phyloP scores from a whole-genome alignment of 805 yeast species.

The Dipodascus geniculatus region DNA sequence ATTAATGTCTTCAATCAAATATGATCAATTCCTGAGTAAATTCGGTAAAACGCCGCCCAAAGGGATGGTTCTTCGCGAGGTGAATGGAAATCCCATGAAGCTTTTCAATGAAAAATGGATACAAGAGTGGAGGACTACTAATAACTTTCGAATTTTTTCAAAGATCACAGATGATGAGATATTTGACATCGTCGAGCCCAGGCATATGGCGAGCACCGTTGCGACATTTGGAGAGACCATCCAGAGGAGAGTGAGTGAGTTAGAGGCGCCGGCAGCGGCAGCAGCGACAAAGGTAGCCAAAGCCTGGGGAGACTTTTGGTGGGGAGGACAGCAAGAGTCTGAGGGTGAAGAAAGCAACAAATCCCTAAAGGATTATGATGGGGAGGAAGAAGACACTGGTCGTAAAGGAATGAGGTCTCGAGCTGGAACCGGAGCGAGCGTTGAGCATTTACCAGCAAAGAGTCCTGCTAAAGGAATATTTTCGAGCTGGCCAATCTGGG shows the following conservation, averaged over 20 bases:
- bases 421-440: neutral
- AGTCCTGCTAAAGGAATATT: neutral
- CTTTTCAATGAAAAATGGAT: constrained; percentile 38
- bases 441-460: neutral
- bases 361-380: neutral
- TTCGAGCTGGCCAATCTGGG: neutral
- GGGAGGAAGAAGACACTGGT: neutral
- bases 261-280: neutral
- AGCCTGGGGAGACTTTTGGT: constrained; percentile 1
- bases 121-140: constrained; percentile 41
- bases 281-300: neutral
- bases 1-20: constrained; percentile 59
- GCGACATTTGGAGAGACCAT: neutral
- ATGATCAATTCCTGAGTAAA: constrained; percentile 39
- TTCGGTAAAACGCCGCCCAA: constrained; percentile 30
- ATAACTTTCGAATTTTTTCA: constrained; percentile 44
- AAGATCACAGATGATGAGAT: constrained; percentile 54
- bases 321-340: constrained; percentile 1
- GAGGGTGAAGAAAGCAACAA: neutral
- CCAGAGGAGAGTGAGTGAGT: neutral
- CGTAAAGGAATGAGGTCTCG: neutral
- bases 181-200: constrained; percentile 48
- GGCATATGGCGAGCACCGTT: constrained; percentile 21
- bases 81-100: constrained; percentile 27
- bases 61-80: constrained; percentile 21